Evolutionary conservation across 2,329 filamentous ascomycete genomes (phyloP).

Genomic region (Mollisiaceae sp.): DNA sequence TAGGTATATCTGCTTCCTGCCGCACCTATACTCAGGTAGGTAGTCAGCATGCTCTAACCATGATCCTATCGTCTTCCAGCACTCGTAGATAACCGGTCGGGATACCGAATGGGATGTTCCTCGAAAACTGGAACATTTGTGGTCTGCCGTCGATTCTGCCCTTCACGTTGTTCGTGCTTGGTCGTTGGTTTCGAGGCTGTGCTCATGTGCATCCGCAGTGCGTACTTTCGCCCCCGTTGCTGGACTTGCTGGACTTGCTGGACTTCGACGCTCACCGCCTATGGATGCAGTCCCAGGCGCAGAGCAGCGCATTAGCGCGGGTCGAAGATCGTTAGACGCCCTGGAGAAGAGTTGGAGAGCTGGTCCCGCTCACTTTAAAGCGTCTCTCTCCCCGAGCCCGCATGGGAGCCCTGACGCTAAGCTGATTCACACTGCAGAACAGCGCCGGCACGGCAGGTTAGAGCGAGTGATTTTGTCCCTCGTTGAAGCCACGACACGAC

Average conservation of each 20-base stretch:
- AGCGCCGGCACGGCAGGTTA: not conserved
- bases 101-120: not conserved
- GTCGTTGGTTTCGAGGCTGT: slow-evolving; percentile 10
- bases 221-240: slow-evolving; percentile 7
- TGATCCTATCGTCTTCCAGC: not conserved
- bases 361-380: slow-evolving; percentile 9
- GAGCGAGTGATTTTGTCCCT: not conserved
- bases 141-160: slow-evolving; percentile 12
- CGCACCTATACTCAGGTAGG: too few relatives aligned
- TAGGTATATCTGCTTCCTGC: not conserved
- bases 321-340: slow-evolving; percentile 9
- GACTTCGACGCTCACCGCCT: slow-evolving; percentile 11
- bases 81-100: not conserved
- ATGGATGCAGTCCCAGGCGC: slow-evolving; percentile 1
- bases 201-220: slow-evolving; percentile 11
- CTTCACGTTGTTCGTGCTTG: slow-evolving; percentile 4
- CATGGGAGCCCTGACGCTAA: slow-evolving; percentile 11
- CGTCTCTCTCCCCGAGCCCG: not conserved
- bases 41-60: not conserved
- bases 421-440: slow-evolving; percentile 19
- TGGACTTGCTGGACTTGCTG: too few relatives aligned
- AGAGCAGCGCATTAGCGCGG: not conserved
- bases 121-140: not conserved
- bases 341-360: too few relatives aligned
- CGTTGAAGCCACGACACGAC: slow-evolving; percentile 32